Evolutionary conservation across 2,329 filamentous ascomycete genomes (phyloP), one percentile per base, ranked within the genome.

Genomic region (Apiospora kogelbergensis): DNA sequence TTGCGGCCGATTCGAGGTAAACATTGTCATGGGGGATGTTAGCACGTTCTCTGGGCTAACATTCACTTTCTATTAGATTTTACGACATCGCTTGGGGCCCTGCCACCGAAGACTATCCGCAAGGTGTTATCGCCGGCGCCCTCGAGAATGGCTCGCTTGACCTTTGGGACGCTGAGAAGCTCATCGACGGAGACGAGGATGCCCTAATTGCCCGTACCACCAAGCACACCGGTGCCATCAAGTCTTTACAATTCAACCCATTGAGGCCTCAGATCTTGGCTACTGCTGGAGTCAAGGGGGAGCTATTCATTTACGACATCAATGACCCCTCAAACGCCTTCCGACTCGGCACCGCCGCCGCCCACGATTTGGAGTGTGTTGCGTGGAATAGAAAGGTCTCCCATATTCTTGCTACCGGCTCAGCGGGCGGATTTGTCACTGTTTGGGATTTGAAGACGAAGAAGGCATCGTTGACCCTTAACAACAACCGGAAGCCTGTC

Each of bases 361-460:
- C 94, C 72, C 92, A 95, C 78, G 96, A 99, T 75, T 93, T 98
- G 73, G 96, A 98, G 77, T 97, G 95, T 73, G 86, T 99, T 70
- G 95, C 97, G 74, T 99, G 97, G 97, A 99, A 99, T 82, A 95
- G 94, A 78, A 98, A 97, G 83, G 95, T 98, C 53, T 90, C 95
- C 17, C 95, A 99, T 79, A 99, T 99, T 79, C 84, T 99, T 74
- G 96, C 95, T 22, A 98, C 95, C 11, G 96, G 96, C 73, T 95
- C 95, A 78, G 92, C 90, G 71, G 95, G 94, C 65, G 96, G 96
- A 5, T 97, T 98, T 77, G 95, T 98, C 44, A 98, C 96, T 2
- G 95, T 99, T 22, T 99, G 96, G 96, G 96, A 99, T 82, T 87
- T 98, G 73, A 98, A 97, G 85, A 94, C 93, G 15, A 98, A 97